A percentile compares a stretch with the other conserved stretches of the same genome.
Conservation (phyloP, 2,329 filamentous ascomycete genomes). For the Pseudomassariella vexata region DNA sequence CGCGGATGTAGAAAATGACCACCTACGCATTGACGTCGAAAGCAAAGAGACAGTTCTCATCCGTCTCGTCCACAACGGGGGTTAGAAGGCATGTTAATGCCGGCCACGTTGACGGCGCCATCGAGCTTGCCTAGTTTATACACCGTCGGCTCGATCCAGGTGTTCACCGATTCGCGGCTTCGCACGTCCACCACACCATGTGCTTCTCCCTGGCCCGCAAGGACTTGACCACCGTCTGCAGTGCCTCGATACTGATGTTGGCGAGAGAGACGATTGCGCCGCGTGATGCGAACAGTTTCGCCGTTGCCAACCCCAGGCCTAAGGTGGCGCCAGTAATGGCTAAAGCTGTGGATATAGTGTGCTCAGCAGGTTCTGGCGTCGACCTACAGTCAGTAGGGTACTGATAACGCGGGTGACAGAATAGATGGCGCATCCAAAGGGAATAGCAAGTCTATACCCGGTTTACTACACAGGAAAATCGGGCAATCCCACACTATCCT, state of each 20-base stretch:
- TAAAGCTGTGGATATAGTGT: no score
- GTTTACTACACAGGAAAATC: no score
- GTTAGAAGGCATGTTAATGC: conserved; percentile 22
- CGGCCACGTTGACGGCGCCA: conserved; percentile 32
- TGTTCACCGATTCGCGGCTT: conserved; percentile 22
- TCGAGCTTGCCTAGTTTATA: conserved; percentile 1
- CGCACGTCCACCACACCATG: conserved; percentile 22
- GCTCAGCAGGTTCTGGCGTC: no score
- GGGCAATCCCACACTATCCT: no score
- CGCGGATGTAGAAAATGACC: no score
- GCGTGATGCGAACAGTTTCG: conserved; percentile 33
- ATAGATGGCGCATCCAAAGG: no score
- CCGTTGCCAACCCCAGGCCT: conserved; percentile 44
- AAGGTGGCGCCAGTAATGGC: conserved; percentile 41
- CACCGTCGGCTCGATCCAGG: conserved; percentile 21
- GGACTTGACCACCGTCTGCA: conserved; percentile 19
- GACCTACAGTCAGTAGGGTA: no score
- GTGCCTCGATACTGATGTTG: conserved; percentile 33
- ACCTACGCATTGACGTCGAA: conserved; percentile 23
- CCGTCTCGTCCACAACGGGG: conserved; percentile 16
- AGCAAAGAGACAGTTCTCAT: conserved; percentile 20
- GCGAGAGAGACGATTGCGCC: conserved; percentile 42
- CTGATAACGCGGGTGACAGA: no score
- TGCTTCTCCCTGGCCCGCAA: conserved; percentile 3
- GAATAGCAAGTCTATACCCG: no score